These are phyloP conservation scores for Neobulgaria alba DNA, from an alignment of 2,329 filamentous ascomycete genomes.

Conservation along the genomic window DNA sequence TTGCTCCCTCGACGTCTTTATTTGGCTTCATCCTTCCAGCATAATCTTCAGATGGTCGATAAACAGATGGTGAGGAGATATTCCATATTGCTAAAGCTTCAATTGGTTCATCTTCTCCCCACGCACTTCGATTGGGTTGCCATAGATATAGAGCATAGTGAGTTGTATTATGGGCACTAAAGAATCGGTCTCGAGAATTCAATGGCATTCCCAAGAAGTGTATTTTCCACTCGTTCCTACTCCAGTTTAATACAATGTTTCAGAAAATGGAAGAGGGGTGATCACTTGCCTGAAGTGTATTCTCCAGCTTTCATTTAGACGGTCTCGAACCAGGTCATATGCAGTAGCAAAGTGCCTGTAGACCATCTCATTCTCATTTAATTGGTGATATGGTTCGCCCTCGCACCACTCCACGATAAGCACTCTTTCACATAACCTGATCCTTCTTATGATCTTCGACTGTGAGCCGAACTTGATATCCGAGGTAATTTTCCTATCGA, in stretches of 20 bases:
- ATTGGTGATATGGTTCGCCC: conserved; percentile 39
- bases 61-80: conserved; percentile 40
- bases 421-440: conserved; percentile 44
- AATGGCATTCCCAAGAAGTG: conserved; percentile 48
- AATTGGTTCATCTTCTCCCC: conserved; percentile 47
- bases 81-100: conserved; percentile 54
- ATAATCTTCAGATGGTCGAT: conserved; percentile 43
- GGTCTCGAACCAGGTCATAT: conserved; percentile 38
- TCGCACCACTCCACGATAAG: conserved; percentile 59
- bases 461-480: conserved; percentile 42
- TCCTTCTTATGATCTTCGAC: conserved; percentile 43
- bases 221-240: conserved; percentile 46
- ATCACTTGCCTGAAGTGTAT: conserved; percentile 39
- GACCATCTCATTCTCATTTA: conserved; percentile 42
- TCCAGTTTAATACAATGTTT: not conserved
- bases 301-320: conserved; percentile 28
- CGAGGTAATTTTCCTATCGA: conserved; percentile 36
- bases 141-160: conserved; percentile 56
- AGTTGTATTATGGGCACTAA: conserved; percentile 48
- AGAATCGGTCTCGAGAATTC: conserved; percentile 50
- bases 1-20: conserved; percentile 31
- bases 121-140: conserved; percentile 48
- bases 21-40: conserved; percentile 31
- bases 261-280: not conserved
- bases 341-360: conserved; percentile 52